Base-by-base conservation (phyloP, 106 monocot species). In the Acanthochlamys bracteata region DNA sequence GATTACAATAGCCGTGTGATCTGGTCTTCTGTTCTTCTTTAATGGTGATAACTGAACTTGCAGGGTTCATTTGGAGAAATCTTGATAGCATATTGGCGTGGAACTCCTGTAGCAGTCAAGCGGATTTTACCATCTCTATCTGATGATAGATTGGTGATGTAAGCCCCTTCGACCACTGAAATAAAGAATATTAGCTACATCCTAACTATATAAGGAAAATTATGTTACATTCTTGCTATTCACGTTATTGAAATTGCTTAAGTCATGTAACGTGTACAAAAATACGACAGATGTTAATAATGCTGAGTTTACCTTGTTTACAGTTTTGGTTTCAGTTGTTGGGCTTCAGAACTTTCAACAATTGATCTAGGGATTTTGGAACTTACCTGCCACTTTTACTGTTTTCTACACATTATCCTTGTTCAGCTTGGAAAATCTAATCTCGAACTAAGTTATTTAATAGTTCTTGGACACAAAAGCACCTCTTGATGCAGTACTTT, bases 11-110 rank as follows among this genome's bases (percentile, higher is more conserved):
- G 33, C 4, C 33, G 6, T 33, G 33, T 25, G 10, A 25, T 42
- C 51, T 40, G 51, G 22, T 12, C 16, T 55, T 46, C 41, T 26
- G 41, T 24, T 7, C 6, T 42, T 64, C 47, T 26, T 54, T 74
- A 59, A 27, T 33, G 33, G 45, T 24, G 14, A 59, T 59, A 24
- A 13, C 39, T 61, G 16, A n/a, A 4, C 0, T 61, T 71, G 68
- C 76, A 93, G 93, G 95, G 95, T 70, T 95, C 95, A 54, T 95
- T 90, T 76, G 95, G 95, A 59, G 95, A 95, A 69, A 87, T 95
- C 74, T 42, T 95, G 61, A 95, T 73, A 78, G 95, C 90, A 20
- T 63, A 79, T 63, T 95, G 95, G 95, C 95, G 90, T 64, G 95
- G 95, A 64, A 95, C 86, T 53, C 84, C 95, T 16, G 87, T 95